Base-by-base conservation (phyloP, 352 stramenopile species). In the Globisporangium radiosum region DNA sequence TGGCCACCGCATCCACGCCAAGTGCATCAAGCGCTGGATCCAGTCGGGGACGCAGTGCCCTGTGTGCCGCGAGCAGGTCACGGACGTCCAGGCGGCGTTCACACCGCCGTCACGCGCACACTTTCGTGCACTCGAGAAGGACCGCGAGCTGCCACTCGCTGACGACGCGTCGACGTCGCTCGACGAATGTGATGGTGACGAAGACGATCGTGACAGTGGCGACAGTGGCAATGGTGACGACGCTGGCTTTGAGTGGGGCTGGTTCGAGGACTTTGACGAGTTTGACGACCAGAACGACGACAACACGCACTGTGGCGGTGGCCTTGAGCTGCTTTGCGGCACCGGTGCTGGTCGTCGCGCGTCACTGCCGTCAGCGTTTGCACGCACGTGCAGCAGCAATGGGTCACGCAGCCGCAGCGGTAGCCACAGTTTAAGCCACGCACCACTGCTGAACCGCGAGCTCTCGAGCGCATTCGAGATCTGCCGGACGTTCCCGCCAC, bases 201-300 rank as follows among this genome's bases (percentile, higher is more conserved):
- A 77, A 65, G 19, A 57, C 69, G 1, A 75, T 72, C 0, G 64
- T 70, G 69, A 85, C 43, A 70, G 83, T 5, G 65, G 80, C 14
- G 17, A 19, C 17, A 19, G 17, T 19, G 17, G 17, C 17, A 49
- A 72, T 37, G 59, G 68, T 8, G 60, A 66, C 42, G 63, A 62
- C 14, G 56, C 25, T 1, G 25, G 68, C 54, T 85, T 78, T 50
- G 84, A 84, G 48, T 93, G 84, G 84, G 82, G 82, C 39, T 92
- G 82, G 82, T 92, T 92, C 51, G 76, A 92, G 64, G 78, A 92
- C 65, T 89, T 91, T 66, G 81, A 83, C 57, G 76, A 93, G 42
- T 68, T 72, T 43, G 71, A 84, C 11, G 71, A 81, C 43, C 62
- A 64, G n/a, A 72, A 80, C 54, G 68, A 68, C 4, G 76, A 83